Evolutionary conservation across 805 yeast species (phyloP), one percentile per base, ranked within the genome.

Genomic region (Candida maltosa): DNA sequence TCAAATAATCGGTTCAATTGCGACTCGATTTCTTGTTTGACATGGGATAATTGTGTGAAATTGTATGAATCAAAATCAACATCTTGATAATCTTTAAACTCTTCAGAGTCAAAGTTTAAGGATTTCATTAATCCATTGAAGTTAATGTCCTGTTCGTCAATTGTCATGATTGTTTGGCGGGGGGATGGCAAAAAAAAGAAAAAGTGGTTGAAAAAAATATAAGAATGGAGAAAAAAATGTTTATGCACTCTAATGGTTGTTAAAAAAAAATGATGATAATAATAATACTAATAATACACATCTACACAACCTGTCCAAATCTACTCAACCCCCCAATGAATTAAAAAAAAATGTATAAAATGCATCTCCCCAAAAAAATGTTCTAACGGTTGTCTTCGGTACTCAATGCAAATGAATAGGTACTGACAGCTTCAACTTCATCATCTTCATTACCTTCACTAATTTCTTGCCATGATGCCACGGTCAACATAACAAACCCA

Each of bases 401-500:
- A 41, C 70, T 63, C 11, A 62, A 46, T 6, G 73, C 70, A 46
- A 65, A 65, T 2, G 73, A 67, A 42, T 60, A 61, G 20, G 65
- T 62, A 41, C 69, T 60, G 12, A 65, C 61, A 15, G 52, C 54
- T 23, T 67, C 73, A 14, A 67, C 63, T 21, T 66, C 73, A 39
- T 69, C 72, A 45, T 69, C 62, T 28, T 57, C 75, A 31, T 60
- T 56, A 14, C 73, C 72, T 55, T 71, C 68, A 37, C 74, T 65
- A 41, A 80, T 78, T 45, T 80, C 87, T 26, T 64, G 63, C 86
- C 86, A 80, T 16, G 80, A 75, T 0, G 83, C 81, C 22, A 69
- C 62, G 5, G 84, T 77, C 48, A 87, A 69, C 25, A 86, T 54
- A 0, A 58, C 70, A 53, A 87, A 87, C 0, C 95, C 95, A 16